A percentile compares a stretch with the other conserved stretches of the same genome.
Evolutionary conservation across 2,329 filamentous ascomycete species (phyloP).

Genomic region (Stachybotrys chartarum): DNA sequence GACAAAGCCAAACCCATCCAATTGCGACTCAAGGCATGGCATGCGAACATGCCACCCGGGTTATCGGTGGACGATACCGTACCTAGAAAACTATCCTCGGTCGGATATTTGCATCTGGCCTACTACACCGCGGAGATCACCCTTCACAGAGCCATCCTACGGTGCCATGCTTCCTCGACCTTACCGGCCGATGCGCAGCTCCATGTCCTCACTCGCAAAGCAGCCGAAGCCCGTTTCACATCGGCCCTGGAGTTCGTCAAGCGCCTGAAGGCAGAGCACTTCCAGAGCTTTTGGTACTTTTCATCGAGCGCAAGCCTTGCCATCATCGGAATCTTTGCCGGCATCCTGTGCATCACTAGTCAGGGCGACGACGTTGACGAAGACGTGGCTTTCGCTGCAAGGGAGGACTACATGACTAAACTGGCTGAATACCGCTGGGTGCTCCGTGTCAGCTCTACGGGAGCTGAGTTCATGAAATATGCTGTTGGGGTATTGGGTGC

Average conservation of each 20-base stretch:
- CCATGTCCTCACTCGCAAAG: conserved; percentile 7
- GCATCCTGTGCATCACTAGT: conserved; percentile 14
- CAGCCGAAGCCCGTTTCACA: conserved; percentile 21
- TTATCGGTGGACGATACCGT: conserved; percentile 32
- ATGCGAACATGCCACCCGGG: conserved; percentile 30
- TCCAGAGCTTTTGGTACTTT: conserved; percentile 28
- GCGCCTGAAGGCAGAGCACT: conserved; percentile 17
- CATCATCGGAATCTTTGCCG: conserved; percentile 21
- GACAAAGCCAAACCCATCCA: conserved; percentile 39
- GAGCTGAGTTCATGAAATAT: conserved; percentile 8
- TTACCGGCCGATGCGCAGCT: conserved; percentile 1
- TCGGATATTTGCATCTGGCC: conserved; percentile 32
- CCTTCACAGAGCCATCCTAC: conserved; percentile 33
- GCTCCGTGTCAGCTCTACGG: conserved; percentile 5
- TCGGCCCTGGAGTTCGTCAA: conserved; percentile 21
- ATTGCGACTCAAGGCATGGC: conserved; percentile 38
- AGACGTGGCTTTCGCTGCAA: background rate
- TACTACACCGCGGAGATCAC: conserved; percentile 36
- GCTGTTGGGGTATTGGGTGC: conserved; percentile 6
- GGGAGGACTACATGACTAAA: conserved; percentile 5
- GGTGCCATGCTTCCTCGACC: conserved; percentile 7
- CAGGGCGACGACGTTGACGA: background rate
- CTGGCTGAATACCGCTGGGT: conserved; percentile 10
- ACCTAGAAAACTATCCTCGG: conserved; percentile 29
- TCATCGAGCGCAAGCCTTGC: conserved; percentile 22